A percentile compares a stretch with the other conserved stretches of the same genome.
phyloP scores from a whole-genome alignment of 2,329 filamentous ascomycete genomes.

The Metarhizium robertsii region DNA sequence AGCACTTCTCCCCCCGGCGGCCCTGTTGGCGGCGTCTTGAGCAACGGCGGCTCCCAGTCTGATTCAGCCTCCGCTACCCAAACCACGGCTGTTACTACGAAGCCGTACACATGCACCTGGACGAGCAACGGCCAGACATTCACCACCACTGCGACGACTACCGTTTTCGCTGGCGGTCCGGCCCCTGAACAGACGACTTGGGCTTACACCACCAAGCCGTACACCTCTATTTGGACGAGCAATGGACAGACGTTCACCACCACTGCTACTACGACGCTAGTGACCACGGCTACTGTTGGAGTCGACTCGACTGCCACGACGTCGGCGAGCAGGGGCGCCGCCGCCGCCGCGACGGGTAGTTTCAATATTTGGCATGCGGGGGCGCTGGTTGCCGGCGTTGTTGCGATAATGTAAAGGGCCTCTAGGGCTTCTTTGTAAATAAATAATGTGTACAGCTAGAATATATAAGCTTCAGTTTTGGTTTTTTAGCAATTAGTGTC shows the following conservation, averaged over 20 bases:
- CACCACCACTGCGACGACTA: background rate
- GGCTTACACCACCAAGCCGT: background rate
- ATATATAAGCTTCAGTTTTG: background rate
- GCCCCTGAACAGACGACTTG: background rate
- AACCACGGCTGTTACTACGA: background rate
- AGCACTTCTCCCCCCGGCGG: background rate
- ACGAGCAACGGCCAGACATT: background rate
- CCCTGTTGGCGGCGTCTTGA: background rate
- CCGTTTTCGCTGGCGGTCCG: background rate
- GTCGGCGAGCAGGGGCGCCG: background rate
- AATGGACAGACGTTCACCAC: background rate
- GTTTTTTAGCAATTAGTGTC: background rate
- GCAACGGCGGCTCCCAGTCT: background rate
- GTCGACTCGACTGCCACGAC: background rate
- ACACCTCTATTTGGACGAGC: background rate
- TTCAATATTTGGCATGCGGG: background rate
- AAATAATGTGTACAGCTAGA: background rate
- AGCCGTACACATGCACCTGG: background rate
- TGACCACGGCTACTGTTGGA: background rate
- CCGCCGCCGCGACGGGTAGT: background rate
- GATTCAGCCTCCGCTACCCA: background rate
- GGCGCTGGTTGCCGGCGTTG: background rate
- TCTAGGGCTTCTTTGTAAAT: background rate
- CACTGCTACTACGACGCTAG: background rate
- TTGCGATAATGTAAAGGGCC: background rate